A percentile compares a stretch with the other conserved stretches of the same genome.
Conservation (phyloP, 169 alveolate species). For the Plasmodium gallinaceum region DNA sequence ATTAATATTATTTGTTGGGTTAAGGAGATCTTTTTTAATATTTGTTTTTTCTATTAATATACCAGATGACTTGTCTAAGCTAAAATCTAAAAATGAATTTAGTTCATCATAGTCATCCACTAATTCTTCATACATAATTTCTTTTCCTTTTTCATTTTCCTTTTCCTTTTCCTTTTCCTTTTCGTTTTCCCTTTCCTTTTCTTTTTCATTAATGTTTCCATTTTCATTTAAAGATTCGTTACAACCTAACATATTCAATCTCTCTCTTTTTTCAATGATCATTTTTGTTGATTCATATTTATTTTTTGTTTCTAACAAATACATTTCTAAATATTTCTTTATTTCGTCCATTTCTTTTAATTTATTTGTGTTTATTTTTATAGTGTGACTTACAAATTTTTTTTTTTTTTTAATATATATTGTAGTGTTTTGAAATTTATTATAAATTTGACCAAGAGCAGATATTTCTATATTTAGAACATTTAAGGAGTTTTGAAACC, state of each 20-base stretch:
- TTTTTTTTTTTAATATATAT: slow-evolving; percentile 38
- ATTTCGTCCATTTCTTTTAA: slow-evolving; percentile 12
- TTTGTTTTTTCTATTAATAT: slow-evolving; percentile 16
- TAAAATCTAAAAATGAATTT: slow-evolving; percentile 49
- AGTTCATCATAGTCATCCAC: slow-evolving; percentile 53
- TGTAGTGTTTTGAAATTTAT: slow-evolving; percentile 41
- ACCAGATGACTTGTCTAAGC: slow-evolving; percentile 36
- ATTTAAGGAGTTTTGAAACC: slow-evolving; percentile 44
- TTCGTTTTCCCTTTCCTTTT: background rate
- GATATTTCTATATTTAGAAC: slow-evolving; percentile 12
- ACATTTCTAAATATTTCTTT: slow-evolving; percentile 8
- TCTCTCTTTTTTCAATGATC: background rate
- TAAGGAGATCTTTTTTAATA: background rate
- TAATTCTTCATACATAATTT: slow-evolving; percentile 14
- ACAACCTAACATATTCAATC: background rate
- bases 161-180: slow-evolving; percentile 5
- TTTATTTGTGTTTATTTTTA: slow-evolving; percentile 14
- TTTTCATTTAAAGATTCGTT: background rate
- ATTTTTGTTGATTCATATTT: background rate
- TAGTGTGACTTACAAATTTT: slow-evolving; percentile 3
- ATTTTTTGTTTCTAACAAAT: slow-evolving; percentile 4
- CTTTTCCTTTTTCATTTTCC: background rate
- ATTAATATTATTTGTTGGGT: background rate
- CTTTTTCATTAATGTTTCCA: background rate
- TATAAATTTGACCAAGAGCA: slow-evolving; percentile 36